Evolutionary conservation across 331 rosid species (phyloP), one percentile per base, ranked within the genome.

Genomic region (Erythrophleum ivorense): DNA sequence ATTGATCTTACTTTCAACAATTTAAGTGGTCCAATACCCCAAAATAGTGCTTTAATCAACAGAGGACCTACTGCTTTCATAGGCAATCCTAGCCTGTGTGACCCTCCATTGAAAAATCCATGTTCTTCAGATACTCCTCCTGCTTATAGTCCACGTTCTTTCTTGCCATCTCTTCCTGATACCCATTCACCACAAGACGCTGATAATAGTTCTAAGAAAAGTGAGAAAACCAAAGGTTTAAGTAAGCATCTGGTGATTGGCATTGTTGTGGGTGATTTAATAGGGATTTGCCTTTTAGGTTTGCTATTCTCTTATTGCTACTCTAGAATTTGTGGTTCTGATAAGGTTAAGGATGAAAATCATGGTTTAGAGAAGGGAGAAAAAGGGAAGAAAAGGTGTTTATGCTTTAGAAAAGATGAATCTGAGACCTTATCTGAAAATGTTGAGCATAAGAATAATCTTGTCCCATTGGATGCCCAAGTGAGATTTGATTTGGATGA

Each of bases 61-160:
- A 91, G 99, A 96, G 99, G 99, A 41, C 99, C 99, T 38, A 96
- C 99, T 63, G 99, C 99, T 77, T 96, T 96, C 74, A 88, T 96
- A 78, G 99, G 99, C 21, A 96, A 96, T 69, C 94, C 95, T 81
- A 89, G 90, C 57, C 91, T 96, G 4, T 96, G 99, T 82, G 99
- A 97, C 48, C 92, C 99, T 15, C 99, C 99, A 15, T 86, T 93
- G 98, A 96, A 93, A 91, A 90, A 86, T 58, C 89, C 92, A 6
- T 96, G 99, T 84, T 87, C 94, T 60, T 84, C 90, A 52, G 92
- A 85, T 67, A 63, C 89, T 69, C 55, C 90, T 0, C 82, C 85
- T 80, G 90, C 88, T 21, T 24, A 24, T 24, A 86, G 66, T 81
- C 83, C 97, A 5, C 88, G 97, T 55, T 85, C 98, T 64, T 86